A percentile compares a stretch with the other conserved stretches of the same genome.
phyloP scores from a whole-genome alignment of 768 basidiomycete species.

The Tulasnella sp. region DNA sequence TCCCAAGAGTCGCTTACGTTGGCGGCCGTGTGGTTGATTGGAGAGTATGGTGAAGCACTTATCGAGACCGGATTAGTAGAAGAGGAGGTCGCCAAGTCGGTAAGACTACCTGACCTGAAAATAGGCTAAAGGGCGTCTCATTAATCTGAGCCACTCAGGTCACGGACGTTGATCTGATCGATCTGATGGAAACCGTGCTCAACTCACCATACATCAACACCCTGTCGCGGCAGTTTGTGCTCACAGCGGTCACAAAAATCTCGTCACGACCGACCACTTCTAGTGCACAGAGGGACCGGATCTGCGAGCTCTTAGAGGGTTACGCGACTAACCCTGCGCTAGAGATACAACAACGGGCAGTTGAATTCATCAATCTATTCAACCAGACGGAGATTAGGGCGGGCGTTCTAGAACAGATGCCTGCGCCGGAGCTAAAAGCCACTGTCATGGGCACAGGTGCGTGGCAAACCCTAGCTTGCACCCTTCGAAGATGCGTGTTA shows the following conservation, averaged over 20 bases:
- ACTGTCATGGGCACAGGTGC: conserved; percentile 88
- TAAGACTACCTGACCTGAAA: conserved; percentile 27
- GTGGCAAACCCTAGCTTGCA: conserved; percentile 12
- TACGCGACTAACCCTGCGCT: conserved; percentile 85
- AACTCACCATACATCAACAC: conserved; percentile 92
- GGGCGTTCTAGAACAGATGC: conserved; percentile 96
- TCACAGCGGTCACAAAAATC: conserved; percentile 83
- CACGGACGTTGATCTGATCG: conserved; percentile 71
- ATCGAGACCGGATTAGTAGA: conserved; percentile 76
- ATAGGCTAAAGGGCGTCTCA: background rate
- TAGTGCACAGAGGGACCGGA: conserved; percentile 60
- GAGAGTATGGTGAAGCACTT: conserved; percentile 89
- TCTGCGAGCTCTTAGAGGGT: conserved; percentile 62
- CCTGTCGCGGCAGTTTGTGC: conserved; percentile 83
- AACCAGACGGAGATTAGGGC: conserved; percentile 48
- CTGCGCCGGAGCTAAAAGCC: conserved; percentile 95
- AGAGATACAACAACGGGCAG: conserved; percentile 90
- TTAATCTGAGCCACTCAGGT: conserved; percentile 43
- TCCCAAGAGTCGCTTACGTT: conserved; percentile 95
- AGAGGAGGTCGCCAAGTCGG: conserved; percentile 61
- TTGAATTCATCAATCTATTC: conserved; percentile 86
- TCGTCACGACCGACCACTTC: conserved; percentile 66
- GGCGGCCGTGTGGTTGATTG: conserved; percentile 89
- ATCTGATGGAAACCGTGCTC: conserved; percentile 75
- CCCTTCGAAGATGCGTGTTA: background rate